Conservation (phyloP, 306 rosid species). For the Prinsepia uniflora region DNA sequence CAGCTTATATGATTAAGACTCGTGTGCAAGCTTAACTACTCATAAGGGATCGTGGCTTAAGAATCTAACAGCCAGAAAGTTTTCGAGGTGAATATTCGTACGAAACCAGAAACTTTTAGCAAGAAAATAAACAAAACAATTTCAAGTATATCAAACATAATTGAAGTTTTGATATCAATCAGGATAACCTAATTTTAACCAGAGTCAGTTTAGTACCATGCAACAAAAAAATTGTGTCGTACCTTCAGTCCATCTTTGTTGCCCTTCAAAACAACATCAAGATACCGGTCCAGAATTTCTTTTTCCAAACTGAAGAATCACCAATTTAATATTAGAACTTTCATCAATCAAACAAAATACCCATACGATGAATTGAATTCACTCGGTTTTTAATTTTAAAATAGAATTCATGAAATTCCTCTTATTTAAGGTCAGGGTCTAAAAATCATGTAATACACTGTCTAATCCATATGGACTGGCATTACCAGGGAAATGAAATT, state of each 20-base stretch:
- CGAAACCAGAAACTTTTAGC: no score
- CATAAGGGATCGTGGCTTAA: no score
- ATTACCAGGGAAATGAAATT: background rate
- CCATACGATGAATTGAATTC: constrained; percentile 2
- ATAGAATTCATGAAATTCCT: background rate
- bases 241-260: constrained; percentile 97
- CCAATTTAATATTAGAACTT: constrained; percentile 15
- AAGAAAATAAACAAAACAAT: no score
- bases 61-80: no score
- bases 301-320: constrained; percentile 80
- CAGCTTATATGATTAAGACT: no score
- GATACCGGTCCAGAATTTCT: constrained; percentile 90
- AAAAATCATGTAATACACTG: background rate
- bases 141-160: no score
- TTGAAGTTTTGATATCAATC: background rate
- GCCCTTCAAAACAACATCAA: constrained; percentile 88
- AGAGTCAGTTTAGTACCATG: background rate
- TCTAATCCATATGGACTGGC: background rate
- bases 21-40: no score
- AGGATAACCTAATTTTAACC: background rate
- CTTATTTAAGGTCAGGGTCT: background rate
- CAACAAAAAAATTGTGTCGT: constrained; percentile 8
- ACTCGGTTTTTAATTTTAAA: background rate
- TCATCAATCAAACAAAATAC: constrained; percentile 10
- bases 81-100: no score